phyloP scores from a whole-genome alignment of 192 early-diverging fungal genomes.

The Umbelopsis ramanniana region DNA sequence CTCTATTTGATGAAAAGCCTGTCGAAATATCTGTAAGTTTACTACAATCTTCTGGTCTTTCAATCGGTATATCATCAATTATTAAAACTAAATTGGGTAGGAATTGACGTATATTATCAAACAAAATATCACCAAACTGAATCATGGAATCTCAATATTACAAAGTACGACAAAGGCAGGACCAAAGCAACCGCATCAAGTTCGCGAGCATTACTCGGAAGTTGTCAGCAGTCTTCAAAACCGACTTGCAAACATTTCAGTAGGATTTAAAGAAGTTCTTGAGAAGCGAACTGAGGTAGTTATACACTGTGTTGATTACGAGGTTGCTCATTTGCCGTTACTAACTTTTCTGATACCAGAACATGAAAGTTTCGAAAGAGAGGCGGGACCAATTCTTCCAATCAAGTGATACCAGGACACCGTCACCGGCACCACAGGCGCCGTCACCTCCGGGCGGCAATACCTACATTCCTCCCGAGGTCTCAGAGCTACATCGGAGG shows the following conservation, averaged over 20 bases:
- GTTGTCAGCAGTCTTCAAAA: constrained; percentile 93
- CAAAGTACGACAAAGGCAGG: constrained; percentile 67
- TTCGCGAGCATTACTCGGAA: constrained; percentile 86
- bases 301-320: too few relatives aligned
- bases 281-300: constrained; percentile 84
- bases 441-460: not conserved
- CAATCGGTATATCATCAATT: not conserved
- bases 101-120: constrained; percentile 94
- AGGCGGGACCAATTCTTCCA: constrained; percentile 91
- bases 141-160: constrained; percentile 89
- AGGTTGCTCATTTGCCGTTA: too few relatives aligned
- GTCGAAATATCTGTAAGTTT: constrained; percentile 84
- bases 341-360: constrained; percentile 48
- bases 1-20: constrained; percentile 96
- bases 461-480: not conserved
- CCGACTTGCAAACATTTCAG: constrained; percentile 86
- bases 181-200: constrained; percentile 61
- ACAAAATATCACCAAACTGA: constrained; percentile 93
- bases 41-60: not conserved
- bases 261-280: constrained; percentile 91
- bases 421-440: not conserved
- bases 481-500: constrained; percentile 8
- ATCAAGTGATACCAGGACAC: constrained; percentile 45
- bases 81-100: constrained; percentile 36
- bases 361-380: constrained; percentile 90